Conservation (phyloP, 2,329 filamentous ascomycete species). For the Laburnicola sp. region DNA sequence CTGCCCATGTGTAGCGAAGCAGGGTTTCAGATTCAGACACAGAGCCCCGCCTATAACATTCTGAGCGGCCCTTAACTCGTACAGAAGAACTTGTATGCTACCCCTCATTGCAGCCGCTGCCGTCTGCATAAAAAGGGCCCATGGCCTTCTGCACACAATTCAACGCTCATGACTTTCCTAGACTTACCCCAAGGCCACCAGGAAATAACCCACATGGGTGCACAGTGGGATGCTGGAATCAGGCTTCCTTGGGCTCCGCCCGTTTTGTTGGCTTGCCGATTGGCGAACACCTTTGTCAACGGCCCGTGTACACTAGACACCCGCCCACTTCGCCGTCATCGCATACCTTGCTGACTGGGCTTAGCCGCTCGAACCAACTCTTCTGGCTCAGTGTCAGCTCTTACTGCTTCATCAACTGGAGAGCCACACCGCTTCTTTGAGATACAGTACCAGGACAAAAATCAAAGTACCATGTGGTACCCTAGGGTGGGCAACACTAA, state of each 20-base stretch:
- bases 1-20: neutral
- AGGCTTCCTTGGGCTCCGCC: neutral
- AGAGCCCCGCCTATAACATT: no score
- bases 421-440: slow-evolving; percentile 3
- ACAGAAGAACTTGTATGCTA: neutral
- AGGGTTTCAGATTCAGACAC: neutral
- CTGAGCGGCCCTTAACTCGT: neutral
- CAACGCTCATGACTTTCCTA: neutral
- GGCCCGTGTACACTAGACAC: no score
- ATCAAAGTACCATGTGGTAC: no score
- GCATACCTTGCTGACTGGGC: slow-evolving; percentile 2
- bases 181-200: neutral
- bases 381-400: neutral
- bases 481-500: no score
- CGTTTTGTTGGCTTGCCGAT: neutral
- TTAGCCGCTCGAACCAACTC: neutral
- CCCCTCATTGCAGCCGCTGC: neutral
- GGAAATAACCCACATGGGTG: neutral
- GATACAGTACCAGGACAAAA: no score
- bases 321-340: neutral
- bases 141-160: neutral
- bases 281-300: slow-evolving; percentile 1
- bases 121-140: slow-evolving; percentile 4
- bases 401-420: neutral
- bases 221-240: neutral